phyloP scores from a whole-genome alignment of 108 stramenopile species.

The Parietichytrium sp. region DNA sequence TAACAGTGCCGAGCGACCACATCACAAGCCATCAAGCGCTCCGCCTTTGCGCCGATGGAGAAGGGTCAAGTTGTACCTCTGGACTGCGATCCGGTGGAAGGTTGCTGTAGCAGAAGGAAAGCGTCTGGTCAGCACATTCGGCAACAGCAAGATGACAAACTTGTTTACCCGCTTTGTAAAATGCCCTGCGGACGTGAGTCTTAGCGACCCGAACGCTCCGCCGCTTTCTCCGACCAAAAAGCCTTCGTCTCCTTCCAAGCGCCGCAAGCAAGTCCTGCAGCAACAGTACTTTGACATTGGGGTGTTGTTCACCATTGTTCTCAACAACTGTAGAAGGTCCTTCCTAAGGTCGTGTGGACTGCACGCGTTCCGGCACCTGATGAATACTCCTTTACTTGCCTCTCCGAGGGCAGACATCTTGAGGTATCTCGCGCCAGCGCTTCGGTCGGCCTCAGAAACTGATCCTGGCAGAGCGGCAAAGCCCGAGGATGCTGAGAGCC shows the following conservation, averaged over 20 bases:
- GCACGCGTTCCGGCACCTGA: background rate
- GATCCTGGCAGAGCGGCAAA: background rate
- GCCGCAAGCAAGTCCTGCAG: constrained; percentile 31
- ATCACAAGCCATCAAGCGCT: background rate
- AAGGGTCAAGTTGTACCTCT: background rate
- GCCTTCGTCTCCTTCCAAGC: constrained; percentile 32
- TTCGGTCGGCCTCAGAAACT: background rate
- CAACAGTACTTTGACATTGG: constrained; percentile 25
- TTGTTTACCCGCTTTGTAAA: constrained; percentile 15
- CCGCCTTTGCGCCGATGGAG: background rate
- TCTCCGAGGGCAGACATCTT: background rate
- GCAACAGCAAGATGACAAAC: background rate
- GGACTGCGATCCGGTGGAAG: constrained; percentile 35
- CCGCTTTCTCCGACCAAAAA: constrained; percentile 19
- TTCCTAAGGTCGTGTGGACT: background rate
- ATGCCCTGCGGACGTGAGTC: background rate
- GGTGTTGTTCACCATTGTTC: background rate
- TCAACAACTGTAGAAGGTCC: constrained; percentile 32
- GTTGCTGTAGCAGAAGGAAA: background rate
- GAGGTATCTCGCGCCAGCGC: background rate
- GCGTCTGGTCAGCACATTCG: background rate
- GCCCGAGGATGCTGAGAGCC: background rate
- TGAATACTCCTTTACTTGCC: background rate
- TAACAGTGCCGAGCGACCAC: background rate
- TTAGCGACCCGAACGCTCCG: background rate